Base-by-base conservation (phyloP, 1,284 basidiomycete species). In the Ustilago xerochloae region DNA sequence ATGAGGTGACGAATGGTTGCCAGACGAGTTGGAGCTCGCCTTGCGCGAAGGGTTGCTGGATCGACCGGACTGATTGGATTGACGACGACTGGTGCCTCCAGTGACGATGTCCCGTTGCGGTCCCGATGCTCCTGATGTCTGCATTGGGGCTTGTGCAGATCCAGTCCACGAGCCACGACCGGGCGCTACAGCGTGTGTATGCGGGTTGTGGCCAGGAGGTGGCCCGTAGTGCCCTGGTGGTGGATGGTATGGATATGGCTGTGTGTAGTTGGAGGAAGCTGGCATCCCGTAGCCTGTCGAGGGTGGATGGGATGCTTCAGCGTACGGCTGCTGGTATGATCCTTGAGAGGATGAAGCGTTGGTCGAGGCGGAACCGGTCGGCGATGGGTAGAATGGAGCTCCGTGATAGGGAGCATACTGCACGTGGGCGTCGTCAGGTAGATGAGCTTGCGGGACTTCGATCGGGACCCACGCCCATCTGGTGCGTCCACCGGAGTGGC, bases 391-490 rank as follows among this genome's bases (percentile, higher is more conserved):
- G 46, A 49, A 72, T n/a, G n/a, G n/a, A 35, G 30, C 48, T 6
- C 50, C 32, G 12, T 45, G 52, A 39, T 72, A 72, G 15, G 59
- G 52, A 20, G 60, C 36, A 38, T 72, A 72, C 48, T 72, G 69
- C 38, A 61, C 3, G 51, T 67, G 63, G 28, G 48, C 60, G 22
- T 67, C 69, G 33, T 72, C 69, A 0, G 43, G 33, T 33, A 53
- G 53, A 63, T 72, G 63, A 66, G 60, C 24, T 52, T 63, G 63
- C 8, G 69, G 53, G 32, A 72, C 64, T 38, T 72, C 69, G 22
- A 72, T 59, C 6, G 58, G 69, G n/a, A 72, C 69, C 69, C 69
- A 72, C 20, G 69, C 69, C 69, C 69, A 72, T 53, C 69, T 67
- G n/a, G 63, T 72, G 48, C 63, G 69, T 35, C 52, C 63, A 15